Evolutionary conservation across 1,284 basidiomycete genomes (phyloP).

Genomic region (Agroathelia rolfsii): DNA sequence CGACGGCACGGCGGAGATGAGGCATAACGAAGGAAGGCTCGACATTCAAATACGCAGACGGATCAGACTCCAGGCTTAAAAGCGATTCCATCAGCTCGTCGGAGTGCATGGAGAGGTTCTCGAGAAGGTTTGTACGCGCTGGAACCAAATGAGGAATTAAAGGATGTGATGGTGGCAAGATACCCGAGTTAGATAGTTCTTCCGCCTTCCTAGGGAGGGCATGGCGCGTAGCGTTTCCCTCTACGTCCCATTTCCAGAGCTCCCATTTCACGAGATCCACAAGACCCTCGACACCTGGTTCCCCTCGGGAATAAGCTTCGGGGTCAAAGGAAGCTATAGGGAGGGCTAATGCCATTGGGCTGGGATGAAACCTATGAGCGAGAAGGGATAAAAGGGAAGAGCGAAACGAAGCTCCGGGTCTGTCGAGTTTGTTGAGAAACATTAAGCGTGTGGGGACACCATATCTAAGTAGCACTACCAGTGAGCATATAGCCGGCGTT

Average conservation of each 20-base stretch:
- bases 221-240: slow-evolving; percentile 33
- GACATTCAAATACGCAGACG: slow-evolving; percentile 55
- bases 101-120: slow-evolving; percentile 72
- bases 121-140: slow-evolving; percentile 63
- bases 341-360: slow-evolving; percentile 66
- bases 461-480: slow-evolving; percentile 40
- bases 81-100: slow-evolving; percentile 70
- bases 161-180: slow-evolving; percentile 53
- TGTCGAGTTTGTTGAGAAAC: slow-evolving; percentile 85
- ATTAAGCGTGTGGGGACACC: slow-evolving; percentile 67
- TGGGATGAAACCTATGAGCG: slow-evolving; percentile 62
- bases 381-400: slow-evolving; percentile 65
- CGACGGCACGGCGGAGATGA: slow-evolving; percentile 59
- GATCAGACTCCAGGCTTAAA: slow-evolving; percentile 43
- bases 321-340: slow-evolving; percentile 67
- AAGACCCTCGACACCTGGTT: slow-evolving; percentile 69
- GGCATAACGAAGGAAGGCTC: slow-evolving; percentile 40
- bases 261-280: slow-evolving; percentile 78
- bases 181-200: slow-evolving; percentile 27
- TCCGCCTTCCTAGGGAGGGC: slow-evolving; percentile 43
- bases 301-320: slow-evolving; percentile 52
- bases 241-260: slow-evolving; percentile 59
- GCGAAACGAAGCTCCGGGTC: slow-evolving; percentile 71
- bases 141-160: slow-evolving; percentile 51
- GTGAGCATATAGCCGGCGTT: not conserved